A percentile compares a stretch with the other conserved stretches of the same genome.
Evolutionary conservation across 73 alveolate genomes (phyloP).

Genomic region (Paramecium caudatum): DNA sequence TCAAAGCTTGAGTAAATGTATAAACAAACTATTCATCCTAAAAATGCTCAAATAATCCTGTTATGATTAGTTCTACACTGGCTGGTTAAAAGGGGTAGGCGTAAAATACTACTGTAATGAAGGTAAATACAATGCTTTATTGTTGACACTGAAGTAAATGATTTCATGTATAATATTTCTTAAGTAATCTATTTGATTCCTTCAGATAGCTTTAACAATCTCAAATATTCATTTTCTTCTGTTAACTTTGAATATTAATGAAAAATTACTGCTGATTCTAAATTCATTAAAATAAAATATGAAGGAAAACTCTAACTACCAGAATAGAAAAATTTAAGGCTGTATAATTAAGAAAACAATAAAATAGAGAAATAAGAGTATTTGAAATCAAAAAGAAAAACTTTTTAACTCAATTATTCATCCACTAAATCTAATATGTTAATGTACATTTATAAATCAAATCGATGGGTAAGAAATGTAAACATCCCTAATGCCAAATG

Average conservation of each 20-base stretch:
- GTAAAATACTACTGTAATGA: not conserved
- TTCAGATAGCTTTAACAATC: slow-evolving; percentile 6
- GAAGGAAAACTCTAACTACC: no score
- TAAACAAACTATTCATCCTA: slow-evolving; percentile 21
- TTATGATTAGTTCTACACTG: slow-evolving; percentile 10
- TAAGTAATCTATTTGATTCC: not conserved
- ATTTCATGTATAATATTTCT: slow-evolving; percentile 8
- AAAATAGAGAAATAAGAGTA: no score
- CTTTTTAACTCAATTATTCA: no score
- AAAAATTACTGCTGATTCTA: not conserved
- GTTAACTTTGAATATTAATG: not conserved
- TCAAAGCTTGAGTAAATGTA: not conserved
- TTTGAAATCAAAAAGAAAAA: no score
- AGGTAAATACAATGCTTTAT: not conserved
- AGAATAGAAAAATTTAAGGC: no score
- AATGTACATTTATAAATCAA: no score
- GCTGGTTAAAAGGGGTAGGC: slow-evolving; percentile 15
- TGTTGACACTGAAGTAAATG: slow-evolving; percentile 1
- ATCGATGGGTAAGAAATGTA: no score
- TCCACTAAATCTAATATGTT: no score
- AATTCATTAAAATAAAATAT: no score
- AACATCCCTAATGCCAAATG: no score
- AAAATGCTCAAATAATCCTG: slow-evolving; percentile 11
- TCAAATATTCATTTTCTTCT: slow-evolving; percentile 9
- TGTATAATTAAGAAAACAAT: no score